These are phyloP conservation scores for Ophiobolus disseminans DNA, from an alignment of 2,329 filamentous ascomycete species.

Conservation along the genomic window DNA sequence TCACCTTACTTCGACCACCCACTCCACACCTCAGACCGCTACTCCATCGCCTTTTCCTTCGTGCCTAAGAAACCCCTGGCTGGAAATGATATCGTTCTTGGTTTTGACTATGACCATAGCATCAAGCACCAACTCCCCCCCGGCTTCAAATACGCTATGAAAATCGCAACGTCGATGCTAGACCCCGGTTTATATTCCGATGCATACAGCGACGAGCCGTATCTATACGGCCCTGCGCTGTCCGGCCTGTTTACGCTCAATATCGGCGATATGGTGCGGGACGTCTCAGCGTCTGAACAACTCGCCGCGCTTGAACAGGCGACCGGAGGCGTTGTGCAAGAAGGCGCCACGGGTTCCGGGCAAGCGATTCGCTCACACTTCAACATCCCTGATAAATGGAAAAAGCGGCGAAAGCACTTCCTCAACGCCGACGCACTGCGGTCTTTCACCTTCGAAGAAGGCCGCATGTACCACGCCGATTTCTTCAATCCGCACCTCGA, in stretches of 20 bases:
- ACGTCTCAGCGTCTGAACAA: slow-evolving; percentile 31
- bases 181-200: slow-evolving; percentile 48
- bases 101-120: slow-evolving; percentile 47
- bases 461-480: slow-evolving; percentile 53
- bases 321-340: slow-evolving; percentile 46
- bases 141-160: slow-evolving; percentile 46
- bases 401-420: slow-evolving; percentile 56
- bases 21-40: slow-evolving; percentile 42
- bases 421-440: slow-evolving; percentile 45
- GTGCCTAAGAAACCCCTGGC: slow-evolving; percentile 42
- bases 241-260: slow-evolving; percentile 44
- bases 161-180: slow-evolving; percentile 45
- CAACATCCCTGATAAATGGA: slow-evolving; percentile 48
- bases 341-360: slow-evolving; percentile 51
- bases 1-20: slow-evolving; percentile 43
- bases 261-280: slow-evolving; percentile 34
- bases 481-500: slow-evolving; percentile 59
- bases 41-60: slow-evolving; percentile 48
- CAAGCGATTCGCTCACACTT: slow-evolving; percentile 33
- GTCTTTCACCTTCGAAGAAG: slow-evolving; percentile 53
- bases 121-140: slow-evolving; percentile 48
- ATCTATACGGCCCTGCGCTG: slow-evolving; percentile 47
- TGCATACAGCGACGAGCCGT: slow-evolving; percentile 47
- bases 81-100: slow-evolving; percentile 42
- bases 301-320: slow-evolving; percentile 28